Conservation (phyloP, 371 early-diverging fungal species). For the Rhizopus stolonifer region DNA sequence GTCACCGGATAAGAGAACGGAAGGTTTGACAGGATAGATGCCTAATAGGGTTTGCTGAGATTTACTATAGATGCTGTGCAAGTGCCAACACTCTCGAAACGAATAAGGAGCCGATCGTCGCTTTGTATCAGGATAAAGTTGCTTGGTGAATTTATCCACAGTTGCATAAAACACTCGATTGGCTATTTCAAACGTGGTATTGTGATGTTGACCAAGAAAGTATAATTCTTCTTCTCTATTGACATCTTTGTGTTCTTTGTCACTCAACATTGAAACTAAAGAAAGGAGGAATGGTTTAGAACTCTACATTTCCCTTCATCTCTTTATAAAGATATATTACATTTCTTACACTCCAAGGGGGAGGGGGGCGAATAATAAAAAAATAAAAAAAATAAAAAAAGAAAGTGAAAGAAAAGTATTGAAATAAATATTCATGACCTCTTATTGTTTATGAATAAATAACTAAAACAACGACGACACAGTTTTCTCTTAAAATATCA, state of each 20-base stretch:
- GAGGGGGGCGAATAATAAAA: background rate
- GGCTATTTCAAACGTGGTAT: slow-evolving; percentile 36
- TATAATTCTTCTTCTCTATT: slow-evolving; percentile 22
- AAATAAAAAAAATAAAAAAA: background rate
- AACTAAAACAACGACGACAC: too few relatives aligned
- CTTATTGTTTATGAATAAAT: too few relatives aligned
- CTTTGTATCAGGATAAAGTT: slow-evolving; percentile 22
- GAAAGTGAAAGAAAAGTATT: background rate
- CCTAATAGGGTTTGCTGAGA: slow-evolving; percentile 49
- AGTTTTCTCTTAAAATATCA: too few relatives aligned
- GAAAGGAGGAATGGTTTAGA: too few relatives aligned
- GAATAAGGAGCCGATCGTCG: slow-evolving; percentile 33
- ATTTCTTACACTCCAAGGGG: slow-evolving; percentile 2
- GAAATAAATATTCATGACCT: too few relatives aligned
- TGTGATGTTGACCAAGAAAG: slow-evolving; percentile 29
- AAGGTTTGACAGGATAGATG: slow-evolving; percentile 32
- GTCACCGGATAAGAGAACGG: slow-evolving; percentile 43
- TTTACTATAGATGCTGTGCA: slow-evolving; percentile 53
- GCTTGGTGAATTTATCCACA: slow-evolving; percentile 41
- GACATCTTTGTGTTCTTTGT: slow-evolving; percentile 10
- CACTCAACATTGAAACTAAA: background rate
- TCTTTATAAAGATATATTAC: background rate
- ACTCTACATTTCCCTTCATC: too few relatives aligned
- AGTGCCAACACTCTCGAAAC: slow-evolving; percentile 42
- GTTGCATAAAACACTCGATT: slow-evolving; percentile 48